Percentiles rank a stretch among this genome's conserved stretches.
Evolutionary conservation across 331 rosid species (phyloP).

Genomic region (Arachis monticola): DNA sequence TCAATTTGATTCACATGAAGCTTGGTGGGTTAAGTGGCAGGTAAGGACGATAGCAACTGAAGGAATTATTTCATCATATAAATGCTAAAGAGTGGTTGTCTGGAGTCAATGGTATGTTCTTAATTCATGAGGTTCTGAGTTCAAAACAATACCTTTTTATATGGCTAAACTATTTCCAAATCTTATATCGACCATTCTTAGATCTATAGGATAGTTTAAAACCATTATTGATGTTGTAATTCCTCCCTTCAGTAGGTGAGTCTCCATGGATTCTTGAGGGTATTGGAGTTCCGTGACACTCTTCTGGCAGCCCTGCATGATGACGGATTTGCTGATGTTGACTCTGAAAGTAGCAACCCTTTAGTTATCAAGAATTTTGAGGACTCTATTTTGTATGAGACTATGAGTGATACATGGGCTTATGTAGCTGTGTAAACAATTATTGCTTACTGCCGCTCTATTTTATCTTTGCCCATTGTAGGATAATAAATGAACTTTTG

Average conservation of each 20-base stretch:
- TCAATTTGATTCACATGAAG: constrained; percentile 53
- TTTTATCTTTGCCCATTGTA: constrained; percentile 26
- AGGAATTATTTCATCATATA: constrained; percentile 53
- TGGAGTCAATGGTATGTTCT: constrained; percentile 61
- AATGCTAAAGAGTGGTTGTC: constrained; percentile 46
- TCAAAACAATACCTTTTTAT: constrained; percentile 32
- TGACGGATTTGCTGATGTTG: constrained; percentile 52
- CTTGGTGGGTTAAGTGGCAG: constrained; percentile 74
- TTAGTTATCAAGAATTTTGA: constrained; percentile 41
- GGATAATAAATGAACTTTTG: too few relatives aligned
- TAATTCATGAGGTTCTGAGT: constrained; percentile 43
- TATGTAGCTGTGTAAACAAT: constrained; percentile 31
- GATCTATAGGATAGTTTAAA: constrained; percentile 39
- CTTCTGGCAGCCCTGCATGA: constrained; percentile 39
- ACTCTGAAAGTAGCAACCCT: constrained; percentile 42
- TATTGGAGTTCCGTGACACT: constrained; percentile 51
- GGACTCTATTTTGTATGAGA: constrained; percentile 32
- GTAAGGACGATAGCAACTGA: constrained; percentile 57
- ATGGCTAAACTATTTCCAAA: constrained; percentile 36
- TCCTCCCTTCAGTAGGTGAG: constrained; percentile 57
- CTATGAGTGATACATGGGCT: constrained; percentile 21
- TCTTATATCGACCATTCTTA: constrained; percentile 32
- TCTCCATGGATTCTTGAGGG: constrained; percentile 46
- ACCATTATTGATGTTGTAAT: constrained; percentile 42
- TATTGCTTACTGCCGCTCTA: constrained; percentile 28